Conservation (phyloP, 768 basidiomycete genomes). For the Mycena filopes region DNA sequence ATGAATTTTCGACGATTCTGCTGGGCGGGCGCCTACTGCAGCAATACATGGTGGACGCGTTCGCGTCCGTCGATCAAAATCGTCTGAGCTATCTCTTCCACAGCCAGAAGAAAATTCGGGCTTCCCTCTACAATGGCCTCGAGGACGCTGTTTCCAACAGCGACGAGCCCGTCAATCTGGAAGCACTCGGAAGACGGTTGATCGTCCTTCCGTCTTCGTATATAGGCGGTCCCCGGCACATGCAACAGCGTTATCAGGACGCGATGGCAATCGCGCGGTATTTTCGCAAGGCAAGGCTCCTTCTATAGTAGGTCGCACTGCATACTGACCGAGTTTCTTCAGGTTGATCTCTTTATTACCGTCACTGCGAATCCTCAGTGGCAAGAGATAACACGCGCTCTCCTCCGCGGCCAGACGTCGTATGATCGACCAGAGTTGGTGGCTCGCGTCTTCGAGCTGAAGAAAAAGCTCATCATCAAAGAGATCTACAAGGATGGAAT, state of each 20-base stretch:
- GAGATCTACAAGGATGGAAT: too few species aligned
- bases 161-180: too few species aligned
- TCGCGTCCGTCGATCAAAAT: slow-evolving; percentile 47
- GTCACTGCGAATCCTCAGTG: too few species aligned
- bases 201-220: slow-evolving; percentile 38
- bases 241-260: slow-evolving; percentile 50
- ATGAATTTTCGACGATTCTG: slow-evolving; percentile 43
- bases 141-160: too few species aligned
- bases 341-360: not conserved
- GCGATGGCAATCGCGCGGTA: slow-evolving; percentile 53
- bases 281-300: slow-evolving; percentile 42
- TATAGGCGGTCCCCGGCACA: slow-evolving; percentile 40
- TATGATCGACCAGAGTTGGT: too few species aligned
- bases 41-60: too few species aligned
- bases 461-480: too few species aligned
- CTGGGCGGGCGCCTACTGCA: slow-evolving; percentile 52
- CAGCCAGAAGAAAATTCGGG: slow-evolving; percentile 12
- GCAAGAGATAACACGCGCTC: too few species aligned
- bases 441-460: too few species aligned
- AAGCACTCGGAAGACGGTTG: slow-evolving; percentile 36
- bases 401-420: too few species aligned
- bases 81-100: slow-evolving; percentile 41
- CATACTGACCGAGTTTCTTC: too few species aligned
- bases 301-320: not conserved
- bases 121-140: too few species aligned